Evolutionary conservation across 805 yeast genomes (phyloP).

Genomic region (Yarrowia bubula): DNA sequence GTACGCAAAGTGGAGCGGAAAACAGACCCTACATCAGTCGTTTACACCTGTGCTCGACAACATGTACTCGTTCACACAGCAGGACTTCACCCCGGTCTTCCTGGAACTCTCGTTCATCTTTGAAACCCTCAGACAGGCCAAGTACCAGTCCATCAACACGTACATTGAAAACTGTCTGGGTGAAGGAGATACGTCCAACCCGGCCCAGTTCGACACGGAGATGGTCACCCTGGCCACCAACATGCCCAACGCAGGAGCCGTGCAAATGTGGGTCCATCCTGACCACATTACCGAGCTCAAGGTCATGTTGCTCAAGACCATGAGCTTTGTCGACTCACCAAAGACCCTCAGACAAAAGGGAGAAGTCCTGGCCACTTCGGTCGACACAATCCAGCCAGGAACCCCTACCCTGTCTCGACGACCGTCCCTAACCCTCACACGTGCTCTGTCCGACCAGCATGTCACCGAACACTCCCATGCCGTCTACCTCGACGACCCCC

Average conservation of each 20-base stretch:
- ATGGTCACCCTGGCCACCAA: slow-evolving; percentile 34
- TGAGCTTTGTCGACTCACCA: slow-evolving; percentile 22
- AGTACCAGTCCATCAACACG: slow-evolving; percentile 28
- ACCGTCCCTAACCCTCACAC: slow-evolving; percentile 9
- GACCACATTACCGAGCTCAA: slow-evolving; percentile 58
- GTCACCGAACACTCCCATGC: slow-evolving; percentile 30
- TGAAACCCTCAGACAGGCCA: slow-evolving; percentile 46
- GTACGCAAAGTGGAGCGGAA: slow-evolving; percentile 47
- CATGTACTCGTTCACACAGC: slow-evolving; percentile 56
- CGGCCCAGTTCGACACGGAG: slow-evolving; percentile 39
- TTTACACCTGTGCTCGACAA: slow-evolving; percentile 43
- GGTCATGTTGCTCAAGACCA: slow-evolving; percentile 42
- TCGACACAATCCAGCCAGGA: background rate
- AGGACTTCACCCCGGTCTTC: slow-evolving; percentile 62
- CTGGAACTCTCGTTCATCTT: slow-evolving; percentile 56
- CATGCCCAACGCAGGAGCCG: slow-evolving; percentile 40
- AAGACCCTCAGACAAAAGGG: slow-evolving; percentile 17
- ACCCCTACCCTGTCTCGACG: slow-evolving; percentile 4
- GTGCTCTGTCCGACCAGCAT: slow-evolving; percentile 6
- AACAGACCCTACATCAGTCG: slow-evolving; percentile 37
- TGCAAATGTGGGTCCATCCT: slow-evolving; percentile 55
- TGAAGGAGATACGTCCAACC: background rate
- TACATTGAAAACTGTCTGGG: slow-evolving; percentile 1
- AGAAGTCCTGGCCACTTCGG: slow-evolving; percentile 20
- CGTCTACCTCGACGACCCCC: slow-evolving; percentile 43